Base-by-base conservation (phyloP, 148 eudicot species). In the Pharnaceum exiguum region DNA sequence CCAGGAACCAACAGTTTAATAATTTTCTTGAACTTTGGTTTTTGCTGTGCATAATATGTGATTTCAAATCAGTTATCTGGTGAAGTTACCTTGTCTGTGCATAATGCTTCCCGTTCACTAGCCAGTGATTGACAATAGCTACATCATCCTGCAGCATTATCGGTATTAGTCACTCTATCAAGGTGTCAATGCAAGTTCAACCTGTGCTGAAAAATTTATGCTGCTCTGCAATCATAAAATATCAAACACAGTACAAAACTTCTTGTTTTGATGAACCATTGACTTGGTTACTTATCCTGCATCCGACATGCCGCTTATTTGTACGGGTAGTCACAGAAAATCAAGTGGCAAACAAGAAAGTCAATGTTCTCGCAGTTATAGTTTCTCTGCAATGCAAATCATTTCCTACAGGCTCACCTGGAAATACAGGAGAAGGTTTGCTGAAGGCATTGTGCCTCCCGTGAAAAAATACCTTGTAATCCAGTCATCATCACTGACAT, bases 361-460 rank as follows among this genome's bases (percentile, higher is more conserved):
- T n/a, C n/a, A n/a, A n/a, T n/a, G n/a, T n/a, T n/a, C n/a, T n/a
- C n/a, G n/a, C n/a, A n/a, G n/a, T n/a, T n/a, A n/a, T n/a, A n/a
- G n/a, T n/a, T n/a, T n/a, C n/a, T n/a, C n/a, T n/a, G 59, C 27
- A 44, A 12, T 37, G 10, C 4, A 25, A 46, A 33, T 60, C 23
- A 15, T 37, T 39, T 15, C 15, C 28, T 12, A 11, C 1, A 54
- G 47, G 61, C 70, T 56, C 22, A 93, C 99, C 91, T 94, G 99
- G 71, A 89, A 94, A 57, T 89, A 94, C 10, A 94, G 81, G 31
- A 94, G 99, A 27, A 94, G 66, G 72, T 89, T 82, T 62, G 99
- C 95, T 13, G 99, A 77, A 33, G 99, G 89, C 96, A 93, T 89
- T 44, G 96, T 93, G 48, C 99, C 99, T 46, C 96, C 96, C 5